phyloP scores from a whole-genome alignment of 2,329 filamentous ascomycete species.

The Apiospora phragmitis region DNA sequence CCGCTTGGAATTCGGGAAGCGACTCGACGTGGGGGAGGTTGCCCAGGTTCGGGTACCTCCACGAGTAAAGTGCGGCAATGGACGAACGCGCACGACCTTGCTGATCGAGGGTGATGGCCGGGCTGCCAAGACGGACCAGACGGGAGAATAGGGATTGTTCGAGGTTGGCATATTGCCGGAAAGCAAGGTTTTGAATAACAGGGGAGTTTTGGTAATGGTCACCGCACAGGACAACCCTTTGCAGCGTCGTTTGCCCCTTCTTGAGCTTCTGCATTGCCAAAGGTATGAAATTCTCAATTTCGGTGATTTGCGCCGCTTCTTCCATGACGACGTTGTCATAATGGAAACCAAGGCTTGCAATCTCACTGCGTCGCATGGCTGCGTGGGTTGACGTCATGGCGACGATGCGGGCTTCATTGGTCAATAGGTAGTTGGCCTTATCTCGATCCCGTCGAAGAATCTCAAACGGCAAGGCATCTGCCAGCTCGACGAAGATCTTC shows the following conservation, averaged over 20 bases:
- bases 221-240: slow-evolving; percentile 88
- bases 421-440: slow-evolving; percentile 92
- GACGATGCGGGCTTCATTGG: slow-evolving; percentile 94
- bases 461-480: slow-evolving; percentile 93
- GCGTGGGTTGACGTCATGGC: slow-evolving; percentile 99
- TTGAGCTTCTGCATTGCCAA: slow-evolving; percentile 85
- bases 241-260: slow-evolving; percentile 71
- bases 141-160: slow-evolving; percentile 95
- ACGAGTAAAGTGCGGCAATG: slow-evolving; percentile 87
- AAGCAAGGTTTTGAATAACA: slow-evolving; percentile 90
- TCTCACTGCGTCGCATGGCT: slow-evolving; percentile 89
- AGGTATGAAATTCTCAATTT: slow-evolving; percentile 95
- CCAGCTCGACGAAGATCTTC: slow-evolving; percentile 88
- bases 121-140: slow-evolving; percentile 88
- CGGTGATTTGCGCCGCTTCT: slow-evolving; percentile 96
- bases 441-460: slow-evolving; percentile 85
- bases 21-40: slow-evolving; percentile 75
- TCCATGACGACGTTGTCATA: slow-evolving; percentile 99
- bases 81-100: slow-evolving; percentile 88
- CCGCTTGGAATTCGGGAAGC: slow-evolving; percentile 69
- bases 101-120: slow-evolving; percentile 84
- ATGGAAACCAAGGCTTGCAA: slow-evolving; percentile 87
- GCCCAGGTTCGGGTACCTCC: slow-evolving; percentile 82
- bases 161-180: slow-evolving; percentile 91
- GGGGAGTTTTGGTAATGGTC: slow-evolving; percentile 98